Base-by-base conservation (phyloP, 2,329 filamentous ascomycete species). In the Stachybotrys chlorohalonatus region DNA sequence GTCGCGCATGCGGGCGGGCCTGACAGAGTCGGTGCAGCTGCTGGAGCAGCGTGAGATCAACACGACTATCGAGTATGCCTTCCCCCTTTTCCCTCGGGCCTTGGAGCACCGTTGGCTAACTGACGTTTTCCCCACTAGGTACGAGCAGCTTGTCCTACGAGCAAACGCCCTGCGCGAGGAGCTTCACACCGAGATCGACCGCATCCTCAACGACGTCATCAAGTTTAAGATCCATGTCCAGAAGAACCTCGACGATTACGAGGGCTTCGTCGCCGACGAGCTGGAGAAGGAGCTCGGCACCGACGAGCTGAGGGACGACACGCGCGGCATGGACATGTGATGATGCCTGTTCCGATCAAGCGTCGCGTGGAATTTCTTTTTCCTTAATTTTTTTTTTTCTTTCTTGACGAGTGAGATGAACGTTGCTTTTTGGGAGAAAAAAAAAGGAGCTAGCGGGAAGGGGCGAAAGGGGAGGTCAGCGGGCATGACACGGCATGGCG, bases 151-250 rank as follows among this genome's bases (percentile, higher is more conserved):
- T 51, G 90, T 88, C n/a, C 82, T 95, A 54, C 83, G 85, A 36
- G 90, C 90, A 51, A 90, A 90, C 59, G 77, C 89, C 1, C 79
- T 97, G 30, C 84, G 94, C n/a, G 94, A 99, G 70, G 92, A 97
- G 69, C 79, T 99, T n/a, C 94, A 99, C 70, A 96, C 91, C 0
- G 92, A 96, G 69, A 90, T 96, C 64, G 94, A 96, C 74, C 87
- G 86, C 63, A 95, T 97, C 83, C 76, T 99, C 57, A 95, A 96
- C 73, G 92, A 97, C 67, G 88, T 96, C 58, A 95, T 97, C 75
- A 92, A 95, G 66, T 97, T 99, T 82, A 99, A 99, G 75, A 89
- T 99, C 60, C 92, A 97, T 66, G 80, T 99, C 52, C 94, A 99
- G 71, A 92, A 91, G 74, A 87, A 85, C 56, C 76, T 99, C 53